Conservation (phyloP, 2,329 filamentous ascomycete species). For the Exophiala sp. region DNA sequence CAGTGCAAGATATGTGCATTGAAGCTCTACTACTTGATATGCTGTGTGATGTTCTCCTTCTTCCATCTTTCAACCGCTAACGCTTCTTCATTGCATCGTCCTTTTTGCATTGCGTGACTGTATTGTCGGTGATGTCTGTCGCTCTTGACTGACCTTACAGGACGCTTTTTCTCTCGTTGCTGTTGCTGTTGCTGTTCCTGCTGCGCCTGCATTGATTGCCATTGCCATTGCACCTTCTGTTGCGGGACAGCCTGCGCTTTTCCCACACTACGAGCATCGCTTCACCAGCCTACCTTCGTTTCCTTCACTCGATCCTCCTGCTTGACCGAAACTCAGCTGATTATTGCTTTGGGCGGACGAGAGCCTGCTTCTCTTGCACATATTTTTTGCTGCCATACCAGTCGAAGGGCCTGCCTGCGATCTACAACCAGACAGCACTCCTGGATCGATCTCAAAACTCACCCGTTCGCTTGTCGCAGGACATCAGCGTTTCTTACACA, state of each 20-base stretch:
- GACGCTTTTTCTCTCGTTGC: conserved; percentile 1
- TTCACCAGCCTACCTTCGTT: conserved; percentile 4
- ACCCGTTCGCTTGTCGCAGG: background rate
- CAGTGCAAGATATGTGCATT: background rate
- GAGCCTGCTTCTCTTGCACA: conserved; percentile 9
- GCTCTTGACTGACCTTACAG: conserved; percentile 7
- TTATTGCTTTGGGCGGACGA: conserved; percentile 5
- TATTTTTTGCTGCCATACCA: no score
- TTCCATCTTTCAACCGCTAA: no score
- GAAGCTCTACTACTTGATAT: background rate
- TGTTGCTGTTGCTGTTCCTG: no score
- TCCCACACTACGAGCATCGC: background rate
- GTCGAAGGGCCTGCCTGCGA: background rate
- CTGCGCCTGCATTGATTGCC: no score
- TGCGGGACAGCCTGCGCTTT: conserved; percentile 1
- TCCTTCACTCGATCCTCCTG: conserved; percentile 5
- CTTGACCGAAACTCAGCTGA: conserved; percentile 1
- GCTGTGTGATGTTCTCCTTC: conserved; percentile 1
- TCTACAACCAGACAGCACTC: background rate
- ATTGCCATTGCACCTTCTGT: conserved; percentile 9
- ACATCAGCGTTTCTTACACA: background rate
- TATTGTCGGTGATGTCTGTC: conserved; percentile 5
- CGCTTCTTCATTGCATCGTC: background rate
- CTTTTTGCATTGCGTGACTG: conserved; percentile 1
- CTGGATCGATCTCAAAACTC: background rate